Percentiles rank a stretch among this genome's conserved stretches.
These are phyloP conservation scores for Talaromyces sp. DNA, from an alignment of 2,329 filamentous ascomycete species.

Conservation along the genomic window DNA sequence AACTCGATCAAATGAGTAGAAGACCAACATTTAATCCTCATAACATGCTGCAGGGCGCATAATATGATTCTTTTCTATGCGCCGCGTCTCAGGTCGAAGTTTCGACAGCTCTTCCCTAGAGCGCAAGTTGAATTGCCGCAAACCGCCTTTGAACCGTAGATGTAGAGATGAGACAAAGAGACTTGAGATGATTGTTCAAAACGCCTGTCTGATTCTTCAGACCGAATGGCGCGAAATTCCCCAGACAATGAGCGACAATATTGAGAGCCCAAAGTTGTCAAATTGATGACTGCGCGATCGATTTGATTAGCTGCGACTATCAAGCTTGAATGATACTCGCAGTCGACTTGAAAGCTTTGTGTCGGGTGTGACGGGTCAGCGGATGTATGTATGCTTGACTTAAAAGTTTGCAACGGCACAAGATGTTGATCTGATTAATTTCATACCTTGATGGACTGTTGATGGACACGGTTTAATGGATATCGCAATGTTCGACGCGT, in stretches of 20 bases:
- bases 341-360: neutral
- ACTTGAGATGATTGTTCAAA: neutral
- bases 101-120: neutral
- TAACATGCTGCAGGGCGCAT: neutral
- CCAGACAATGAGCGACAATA: neutral
- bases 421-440: neutral
- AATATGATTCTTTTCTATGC: neutral
- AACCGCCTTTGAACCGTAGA: neutral
- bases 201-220: neutral
- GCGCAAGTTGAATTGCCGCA: neutral
- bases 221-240: neutral
- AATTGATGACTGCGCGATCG: neutral
- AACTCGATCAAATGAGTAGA: neutral
- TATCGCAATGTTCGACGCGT: slow-evolving; percentile 6
- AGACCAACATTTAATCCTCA: neutral
- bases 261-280: neutral
- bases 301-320: slow-evolving; percentile 12
- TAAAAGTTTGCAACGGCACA: neutral
- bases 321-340: neutral
- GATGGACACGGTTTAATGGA: neutral
- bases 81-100: neutral
- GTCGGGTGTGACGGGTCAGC: neutral
- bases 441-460: neutral
- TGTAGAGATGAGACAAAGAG: neutral
- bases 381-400: neutral